These are phyloP conservation scores for Sarocladium kiliense DNA, from an alignment of 2,329 filamentous ascomycete species.

Conservation along the genomic window DNA sequence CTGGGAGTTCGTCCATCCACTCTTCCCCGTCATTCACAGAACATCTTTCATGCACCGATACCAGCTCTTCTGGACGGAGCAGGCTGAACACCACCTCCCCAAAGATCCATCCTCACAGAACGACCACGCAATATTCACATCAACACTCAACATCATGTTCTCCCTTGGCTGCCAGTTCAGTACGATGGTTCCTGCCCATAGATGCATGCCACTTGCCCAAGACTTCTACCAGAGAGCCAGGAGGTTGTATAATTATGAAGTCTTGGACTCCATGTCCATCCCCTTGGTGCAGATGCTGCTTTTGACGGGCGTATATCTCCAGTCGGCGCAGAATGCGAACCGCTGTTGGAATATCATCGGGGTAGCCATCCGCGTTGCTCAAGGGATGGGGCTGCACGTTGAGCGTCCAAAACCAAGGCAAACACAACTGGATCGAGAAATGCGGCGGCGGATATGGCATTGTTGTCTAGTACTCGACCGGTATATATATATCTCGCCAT, in stretches of 20 bases:
- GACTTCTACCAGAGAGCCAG: constrained; percentile 29
- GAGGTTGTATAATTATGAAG: constrained; percentile 21
- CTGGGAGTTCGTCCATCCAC: constrained; percentile 7
- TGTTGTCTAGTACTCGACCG: constrained; percentile 32
- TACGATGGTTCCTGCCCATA: not conserved
- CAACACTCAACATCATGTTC: constrained; percentile 36
- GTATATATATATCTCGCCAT: constrained; percentile 17
- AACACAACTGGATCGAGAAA: constrained; percentile 28
- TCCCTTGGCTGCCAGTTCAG: constrained; percentile 33
- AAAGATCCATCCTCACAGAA: not conserved
- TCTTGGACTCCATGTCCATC: constrained; percentile 30
- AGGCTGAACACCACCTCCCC: not conserved
- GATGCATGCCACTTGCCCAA: constrained; percentile 14
- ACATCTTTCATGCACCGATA: constrained; percentile 6
- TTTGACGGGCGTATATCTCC: constrained; percentile 31
- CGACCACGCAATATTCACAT: constrained; percentile 1
- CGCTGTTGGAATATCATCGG: constrained; percentile 38
- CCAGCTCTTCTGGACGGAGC: constrained; percentile 3
- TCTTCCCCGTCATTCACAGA: not conserved
- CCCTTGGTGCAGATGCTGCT: constrained; percentile 35
- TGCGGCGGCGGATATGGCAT: constrained; percentile 31
- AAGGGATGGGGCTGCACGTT: constrained; percentile 35
- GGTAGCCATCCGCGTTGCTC: constrained; percentile 33
- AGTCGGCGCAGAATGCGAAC: constrained; percentile 33
- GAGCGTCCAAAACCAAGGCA: constrained; percentile 12